These are phyloP conservation scores for Mucor ambiguus DNA, from an alignment of 371 early-diverging fungal genomes.

Conservation along the genomic window DNA sequence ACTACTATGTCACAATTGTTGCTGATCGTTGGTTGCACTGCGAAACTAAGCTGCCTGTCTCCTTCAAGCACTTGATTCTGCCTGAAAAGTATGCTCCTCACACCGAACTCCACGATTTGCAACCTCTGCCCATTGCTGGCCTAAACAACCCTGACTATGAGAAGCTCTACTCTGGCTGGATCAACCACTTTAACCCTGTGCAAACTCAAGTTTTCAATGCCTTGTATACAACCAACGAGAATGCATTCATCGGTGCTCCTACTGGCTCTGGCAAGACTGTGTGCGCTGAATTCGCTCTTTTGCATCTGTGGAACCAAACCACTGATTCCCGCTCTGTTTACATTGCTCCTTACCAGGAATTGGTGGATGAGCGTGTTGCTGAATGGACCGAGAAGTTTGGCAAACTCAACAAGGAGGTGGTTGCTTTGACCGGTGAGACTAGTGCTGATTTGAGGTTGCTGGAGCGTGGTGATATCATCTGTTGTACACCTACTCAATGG, in stretches of 20 bases:
- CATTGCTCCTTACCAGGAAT: constrained; percentile 90
- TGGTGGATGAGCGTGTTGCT: constrained; percentile 75
- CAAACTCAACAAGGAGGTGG: constrained; percentile 75
- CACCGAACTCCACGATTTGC: constrained; percentile 92
- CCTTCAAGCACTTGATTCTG: constrained; percentile 89
- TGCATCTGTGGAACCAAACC: constrained; percentile 76
- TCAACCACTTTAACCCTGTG: constrained; percentile 91
- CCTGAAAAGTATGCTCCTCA: constrained; percentile 94
- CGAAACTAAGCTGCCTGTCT: constrained; percentile 88
- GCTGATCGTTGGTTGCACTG: constrained; percentile 96
- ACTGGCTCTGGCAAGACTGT: constrained; percentile 98
- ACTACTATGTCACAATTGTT: constrained; percentile 90
- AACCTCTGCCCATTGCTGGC: constrained; percentile 84
- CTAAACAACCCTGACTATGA: constrained; percentile 77
- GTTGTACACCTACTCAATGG: constrained; percentile 98
- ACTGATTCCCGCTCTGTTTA: constrained; percentile 83
- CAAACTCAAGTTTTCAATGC: constrained; percentile 97
- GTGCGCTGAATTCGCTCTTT: constrained; percentile 94
- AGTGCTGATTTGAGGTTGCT: constrained; percentile 88
- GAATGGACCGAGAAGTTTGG: constrained; percentile 85
- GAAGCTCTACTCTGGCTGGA: constrained; percentile 61
- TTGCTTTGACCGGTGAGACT: constrained; percentile 94
- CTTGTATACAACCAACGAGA: constrained; percentile 89
- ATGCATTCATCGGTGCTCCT: constrained; percentile 95
- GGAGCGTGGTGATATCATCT: constrained; percentile 87